Base-by-base conservation (phyloP, 768 basidiomycete genomes). In the Calocybe indica region DNA sequence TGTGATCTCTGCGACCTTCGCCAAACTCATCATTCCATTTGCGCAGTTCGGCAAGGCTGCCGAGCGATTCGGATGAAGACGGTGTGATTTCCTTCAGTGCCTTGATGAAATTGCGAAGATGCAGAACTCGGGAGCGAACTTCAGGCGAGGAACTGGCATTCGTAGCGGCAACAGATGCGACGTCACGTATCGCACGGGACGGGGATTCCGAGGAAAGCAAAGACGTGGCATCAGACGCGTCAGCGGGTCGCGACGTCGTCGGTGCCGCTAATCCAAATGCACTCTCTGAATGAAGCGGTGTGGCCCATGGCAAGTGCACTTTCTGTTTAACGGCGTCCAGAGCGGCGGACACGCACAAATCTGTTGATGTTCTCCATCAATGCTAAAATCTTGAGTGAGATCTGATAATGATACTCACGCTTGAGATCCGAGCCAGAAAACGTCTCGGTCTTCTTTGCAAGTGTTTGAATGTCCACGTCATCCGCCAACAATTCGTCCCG, bases 371-470 rank as follows among this genome's bases (percentile, higher is more conserved):
- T 13, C 13, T 10, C 5, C 5, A n/a, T 50, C 12, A 49, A 40
- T 33, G 7, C 53, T 13, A 15, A 48, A 34, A 29, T 57, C 33
- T 53, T 50, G 43, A 22, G 2, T 22, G 47, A 45, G 43, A 32
- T 46, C 29, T 5, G 28, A n/a, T 29, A 46, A n/a, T 8, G 29
- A 37, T 37, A 72, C 88, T 60, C 49, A 95, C 93, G 91, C 65
- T 95, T 96, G 50, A 97, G 72, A 63, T 97, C 93, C 28, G 92
- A 95, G 11, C 93, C 93, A 48, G 93, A 97, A 64, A 92, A 97
- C 45, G 78, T 81, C 46, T 88, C 87, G 0, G 91, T 91, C 62
- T 79, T 78, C 60, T 75, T 77, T 5, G 88, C 85, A 35, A 93
- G 65, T 15, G 55, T 59, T 41, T 70, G 68, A 12, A 83, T 61